Base-by-base conservation (phyloP, 1,284 basidiomycete genomes). In the Ganoderma leucocontextum region DNA sequence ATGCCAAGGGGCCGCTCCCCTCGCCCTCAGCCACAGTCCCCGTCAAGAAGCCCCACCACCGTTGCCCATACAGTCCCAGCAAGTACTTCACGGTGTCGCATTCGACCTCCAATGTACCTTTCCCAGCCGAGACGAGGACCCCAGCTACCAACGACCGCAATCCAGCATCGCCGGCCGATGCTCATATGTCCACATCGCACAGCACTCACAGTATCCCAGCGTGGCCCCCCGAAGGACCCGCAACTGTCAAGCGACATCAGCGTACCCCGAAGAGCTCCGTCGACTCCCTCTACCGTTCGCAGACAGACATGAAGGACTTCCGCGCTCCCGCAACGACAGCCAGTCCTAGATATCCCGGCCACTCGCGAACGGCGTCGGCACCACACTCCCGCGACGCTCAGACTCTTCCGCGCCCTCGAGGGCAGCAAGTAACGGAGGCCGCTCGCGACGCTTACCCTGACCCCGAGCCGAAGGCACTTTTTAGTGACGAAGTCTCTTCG, bases 171-270 rank as follows among this genome's bases (percentile, higher is more conserved):
- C 55, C 15, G 35, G 55, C 17, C 19, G 55, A 38, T 17, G 52
- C 29, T 33, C 29, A 33, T 3, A 33, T 33, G 25, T 53, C 52
- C 25, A 53, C 52, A 5, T 33, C 52, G 29, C 52, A 29, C 29
- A 53, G 52, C n/a, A 58, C 35, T 1, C 55, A 58, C 35, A 38
- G 55, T 12, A 12, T 17, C 4, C 55, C 55, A 7, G 5, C 55
- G 19, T 58, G 55, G 55, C 55, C 55, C 4, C 55, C 55, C 7
- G 35, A 58, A 36, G 55, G 55, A 22, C 55, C 55, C 55, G 55
- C 55, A 35, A 38, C 35, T 0, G n/a, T 58, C 55, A 58, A 58
- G 35, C 55, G 55, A 2, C 55, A 58, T 35, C 55, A 58, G 19
- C 55, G 55, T 35, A 38, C 55, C 35, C 55, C 35, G 19, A 38